These are phyloP conservation scores for Calonectria honghensis DNA, from an alignment of 2,329 filamentous ascomycete genomes.

Conservation along the genomic window DNA sequence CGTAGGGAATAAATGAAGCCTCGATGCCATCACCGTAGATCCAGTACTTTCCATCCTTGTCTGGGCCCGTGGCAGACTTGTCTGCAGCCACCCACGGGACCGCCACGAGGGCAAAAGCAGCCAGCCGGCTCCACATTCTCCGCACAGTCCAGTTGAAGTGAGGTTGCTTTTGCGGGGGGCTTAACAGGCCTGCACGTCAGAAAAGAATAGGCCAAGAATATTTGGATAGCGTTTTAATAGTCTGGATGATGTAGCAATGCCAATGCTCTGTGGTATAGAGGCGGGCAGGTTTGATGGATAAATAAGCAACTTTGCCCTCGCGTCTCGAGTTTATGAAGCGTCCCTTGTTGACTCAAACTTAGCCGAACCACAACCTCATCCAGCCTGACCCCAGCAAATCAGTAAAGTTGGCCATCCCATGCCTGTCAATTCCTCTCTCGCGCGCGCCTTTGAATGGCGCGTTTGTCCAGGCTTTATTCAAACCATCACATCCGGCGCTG, in stretches of 20 bases:
- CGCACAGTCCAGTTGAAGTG: neutral
- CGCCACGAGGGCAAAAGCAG: constrained; percentile 25
- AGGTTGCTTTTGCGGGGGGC: neutral
- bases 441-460: constrained; percentile 32
- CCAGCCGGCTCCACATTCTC: neutral
- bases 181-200: neutral
- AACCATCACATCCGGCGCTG: constrained; percentile 10
- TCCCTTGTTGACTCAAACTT: neutral
- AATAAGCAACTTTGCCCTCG: neutral
- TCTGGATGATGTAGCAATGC: neutral
- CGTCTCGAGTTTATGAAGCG: neutral
- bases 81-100: constrained; percentile 19
- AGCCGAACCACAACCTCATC: constrained; percentile 16
- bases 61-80: constrained; percentile 62
- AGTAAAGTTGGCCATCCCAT: constrained; percentile 5
- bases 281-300: constrained; percentile 14
- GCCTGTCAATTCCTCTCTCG: neutral
- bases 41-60: constrained; percentile 82
- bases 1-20: constrained; percentile 83
- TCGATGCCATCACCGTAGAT: constrained; percentile 80
- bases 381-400: neutral
- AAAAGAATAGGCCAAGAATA: neutral
- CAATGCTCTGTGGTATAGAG: neutral
- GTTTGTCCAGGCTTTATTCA: constrained; percentile 29
- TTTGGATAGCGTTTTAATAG: neutral